Percentiles rank a stretch among this genome's conserved stretches.
Evolutionary conservation across 768 basidiomycete genomes (phyloP).

Genomic region (Lyophyllum decastes): DNA sequence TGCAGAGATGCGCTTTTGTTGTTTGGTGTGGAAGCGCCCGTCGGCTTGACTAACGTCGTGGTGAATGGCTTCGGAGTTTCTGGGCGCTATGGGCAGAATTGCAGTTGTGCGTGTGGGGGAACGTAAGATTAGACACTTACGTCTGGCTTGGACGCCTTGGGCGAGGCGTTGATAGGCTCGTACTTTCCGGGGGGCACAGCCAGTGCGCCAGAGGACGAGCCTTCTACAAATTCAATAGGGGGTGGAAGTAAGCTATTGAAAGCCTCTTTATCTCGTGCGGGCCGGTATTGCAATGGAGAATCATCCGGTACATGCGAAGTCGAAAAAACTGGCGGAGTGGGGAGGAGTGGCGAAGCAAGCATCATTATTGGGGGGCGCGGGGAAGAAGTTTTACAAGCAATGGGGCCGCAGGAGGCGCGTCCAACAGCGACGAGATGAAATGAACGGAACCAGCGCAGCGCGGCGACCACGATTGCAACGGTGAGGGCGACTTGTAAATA

Average conservation of each 20-base stretch:
- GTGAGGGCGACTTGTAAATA: conserved; percentile 8
- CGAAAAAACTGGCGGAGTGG: conserved; percentile 49
- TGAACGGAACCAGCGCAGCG: conserved; percentile 3
- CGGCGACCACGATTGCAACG: not conserved
- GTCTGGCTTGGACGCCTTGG: conserved; percentile 50
- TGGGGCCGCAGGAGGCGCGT: conserved; percentile 12
- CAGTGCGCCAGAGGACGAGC: conserved; percentile 75
- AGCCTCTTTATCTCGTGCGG: conserved; percentile 69
- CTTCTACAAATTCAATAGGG: conserved; percentile 83
- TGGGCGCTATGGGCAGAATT: conserved; percentile 14
- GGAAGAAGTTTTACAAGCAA: not conserved
- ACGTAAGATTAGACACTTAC: conserved; percentile 34
- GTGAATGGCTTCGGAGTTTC: conserved; percentile 16
- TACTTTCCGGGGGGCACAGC: conserved; percentile 77
- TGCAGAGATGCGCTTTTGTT: conserved; percentile 45
- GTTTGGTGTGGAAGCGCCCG: conserved; percentile 19
- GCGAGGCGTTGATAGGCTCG: conserved; percentile 75
- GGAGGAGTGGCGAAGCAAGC: conserved; percentile 68
- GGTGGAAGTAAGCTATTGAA: conserved; percentile 81
- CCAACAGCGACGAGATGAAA: not conserved
- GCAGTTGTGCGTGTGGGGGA: not conserved
- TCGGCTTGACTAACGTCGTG: conserved; percentile 19
- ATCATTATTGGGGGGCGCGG: conserved; percentile 37
- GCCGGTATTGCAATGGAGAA: conserved; percentile 52
- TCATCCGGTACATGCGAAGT: conserved; percentile 52